A percentile compares a stretch with the other conserved stretches of the same genome.
Evolutionary conservation across 352 stramenopile genomes (phyloP).

Genomic region (Pythium pyrilobum): DNA sequence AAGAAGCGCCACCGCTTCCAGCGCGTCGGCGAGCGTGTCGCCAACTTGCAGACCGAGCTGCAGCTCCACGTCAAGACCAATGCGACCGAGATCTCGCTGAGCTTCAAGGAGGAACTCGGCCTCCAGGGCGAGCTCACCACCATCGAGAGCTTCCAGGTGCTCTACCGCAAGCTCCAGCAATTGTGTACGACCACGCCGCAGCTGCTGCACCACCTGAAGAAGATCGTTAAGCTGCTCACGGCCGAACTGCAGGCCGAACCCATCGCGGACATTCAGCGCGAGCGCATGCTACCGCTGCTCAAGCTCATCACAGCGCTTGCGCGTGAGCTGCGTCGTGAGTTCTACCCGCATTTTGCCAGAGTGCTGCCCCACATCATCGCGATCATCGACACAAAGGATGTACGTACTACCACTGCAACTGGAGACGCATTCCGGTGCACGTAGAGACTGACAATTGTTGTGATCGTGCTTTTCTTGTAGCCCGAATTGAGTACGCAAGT

Average conservation of each 20-base stretch:
- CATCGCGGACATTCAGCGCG: slow-evolving; percentile 56
- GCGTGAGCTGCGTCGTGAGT: slow-evolving; percentile 79
- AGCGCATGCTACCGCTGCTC: slow-evolving; percentile 66
- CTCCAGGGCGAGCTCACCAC: slow-evolving; percentile 81
- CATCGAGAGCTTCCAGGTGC: slow-evolving; percentile 72
- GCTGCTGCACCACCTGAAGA: slow-evolving; percentile 72
- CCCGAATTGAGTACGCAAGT: slow-evolving; percentile 87
- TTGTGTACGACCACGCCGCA: slow-evolving; percentile 81
- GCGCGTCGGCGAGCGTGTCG: slow-evolving; percentile 74
- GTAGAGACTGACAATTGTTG: too few relatives aligned
- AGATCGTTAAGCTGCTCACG: slow-evolving; percentile 59
- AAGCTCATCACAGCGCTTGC: slow-evolving; percentile 80
- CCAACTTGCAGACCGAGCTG: slow-evolving; percentile 71
- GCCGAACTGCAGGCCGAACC: slow-evolving; percentile 48
- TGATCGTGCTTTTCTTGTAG: too few relatives aligned
- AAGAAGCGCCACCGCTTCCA: slow-evolving; percentile 86
- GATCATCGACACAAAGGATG: slow-evolving; percentile 82
- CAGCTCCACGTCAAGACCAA: slow-evolving; percentile 81
- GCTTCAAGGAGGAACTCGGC: slow-evolving; percentile 75
- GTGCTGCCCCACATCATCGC: slow-evolving; percentile 62
- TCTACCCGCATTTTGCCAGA: slow-evolving; percentile 76
- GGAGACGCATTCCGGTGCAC: neutral
- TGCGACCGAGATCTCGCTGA: slow-evolving; percentile 50
- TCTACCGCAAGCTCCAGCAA: slow-evolving; percentile 64
- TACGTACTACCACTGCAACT: slow-evolving; percentile 19